A percentile compares a stretch with the other conserved stretches of the same genome.
Conservation (phyloP, 495 filamentous ascomycete species). For the Xylaria grammica region DNA sequence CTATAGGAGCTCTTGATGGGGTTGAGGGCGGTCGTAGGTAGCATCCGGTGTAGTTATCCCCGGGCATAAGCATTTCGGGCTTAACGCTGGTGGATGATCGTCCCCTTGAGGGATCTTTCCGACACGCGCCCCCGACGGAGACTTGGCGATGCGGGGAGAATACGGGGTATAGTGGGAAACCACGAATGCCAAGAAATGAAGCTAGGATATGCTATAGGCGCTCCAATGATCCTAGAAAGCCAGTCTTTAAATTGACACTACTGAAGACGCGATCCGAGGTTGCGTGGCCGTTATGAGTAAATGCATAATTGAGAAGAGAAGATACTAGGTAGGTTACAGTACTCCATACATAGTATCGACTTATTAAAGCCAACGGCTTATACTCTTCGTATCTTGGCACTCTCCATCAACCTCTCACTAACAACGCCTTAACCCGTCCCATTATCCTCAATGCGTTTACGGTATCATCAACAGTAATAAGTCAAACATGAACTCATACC, state of each 20-base stretch:
- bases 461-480: background rate
- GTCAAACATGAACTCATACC: background rate
- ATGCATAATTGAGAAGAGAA: background rate
- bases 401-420: too few species aligned
- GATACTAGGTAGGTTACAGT: too few species aligned
- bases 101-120: background rate
- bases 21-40: background rate
- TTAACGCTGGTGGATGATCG: background rate
- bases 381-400: background rate
- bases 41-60: background rate
- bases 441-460: background rate
- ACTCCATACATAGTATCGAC: background rate
- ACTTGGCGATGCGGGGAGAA: constrained; percentile 16
- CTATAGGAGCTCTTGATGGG: background rate
- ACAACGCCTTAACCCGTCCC: background rate
- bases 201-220: constrained; percentile 1
- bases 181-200: background rate
- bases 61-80: background rate
- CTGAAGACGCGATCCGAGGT: too few species aligned
- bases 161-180: background rate
- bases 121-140: background rate
- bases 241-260: too few species aligned
- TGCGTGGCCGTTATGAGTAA: too few species aligned
- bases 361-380: background rate
- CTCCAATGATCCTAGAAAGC: constrained; percentile 7